Evolutionary conservation across 2,329 filamentous ascomycete species (phyloP), one percentile per base, ranked within the genome.

Genomic region (Colletotrichum shisoi): DNA sequence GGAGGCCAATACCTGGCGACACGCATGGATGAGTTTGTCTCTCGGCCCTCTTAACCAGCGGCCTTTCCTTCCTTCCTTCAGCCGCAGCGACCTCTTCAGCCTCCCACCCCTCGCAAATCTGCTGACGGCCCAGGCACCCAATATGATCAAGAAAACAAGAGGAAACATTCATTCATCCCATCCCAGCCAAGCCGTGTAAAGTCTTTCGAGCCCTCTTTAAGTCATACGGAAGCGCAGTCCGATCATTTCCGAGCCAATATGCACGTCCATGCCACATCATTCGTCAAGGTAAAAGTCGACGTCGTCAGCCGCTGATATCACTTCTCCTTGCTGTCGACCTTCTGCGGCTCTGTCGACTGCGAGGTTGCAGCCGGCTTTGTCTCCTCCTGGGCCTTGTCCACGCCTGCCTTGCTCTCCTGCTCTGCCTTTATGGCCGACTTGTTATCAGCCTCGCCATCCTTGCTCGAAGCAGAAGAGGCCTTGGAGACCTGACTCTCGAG

Each of bases 401-500:
- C 66, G 21, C 57, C 54, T 44, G 62, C n/a, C 58, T 71, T 66
- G 46, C 57, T 59, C 49, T 70, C 63, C 40, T 70, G 61, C 45
- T 65, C 69, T 44, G 64, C 69, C 62, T 72, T 71, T 72, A 56
- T 73, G 71, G 51, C 45, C 72, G 69, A 60, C 73, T 75, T 72
- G 71, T 76, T 51, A 68, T 68, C 57, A 71, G 62, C 39, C 7
- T 67, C 52, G 48, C 44, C 37, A 39, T 70, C 66, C 68, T 62
- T 67, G 62, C 46, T 62, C n/a, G 69, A 40, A 49, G 62, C 58
- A 19, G 69, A 67, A 31, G 64, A 66, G 9, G 59, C 15, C 81
- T 92, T 94, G 76, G 87, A 86, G 69, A 95, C 91, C 81, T 96
- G 93, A 78, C 90, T 94, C 71, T 87, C 89, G 70, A 94, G 84